Evolutionary conservation across 2,329 filamentous ascomycete genomes (phyloP).

Genomic region (Diaporthe sp.): DNA sequence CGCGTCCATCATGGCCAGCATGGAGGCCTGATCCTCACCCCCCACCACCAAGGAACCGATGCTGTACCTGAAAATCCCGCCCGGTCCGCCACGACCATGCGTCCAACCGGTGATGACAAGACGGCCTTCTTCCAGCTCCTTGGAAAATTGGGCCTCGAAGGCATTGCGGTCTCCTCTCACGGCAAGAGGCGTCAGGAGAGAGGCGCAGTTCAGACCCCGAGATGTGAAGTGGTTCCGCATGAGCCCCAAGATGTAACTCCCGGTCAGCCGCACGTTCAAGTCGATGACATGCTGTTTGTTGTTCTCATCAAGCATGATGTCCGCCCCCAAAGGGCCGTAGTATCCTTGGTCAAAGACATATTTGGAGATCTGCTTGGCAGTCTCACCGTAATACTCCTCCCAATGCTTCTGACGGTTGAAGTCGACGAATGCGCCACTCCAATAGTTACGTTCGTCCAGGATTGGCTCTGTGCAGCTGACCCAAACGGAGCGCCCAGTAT

Average conservation of each 20-base stretch:
- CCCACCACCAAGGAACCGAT: slow-evolving; percentile 8
- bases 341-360: slow-evolving; percentile 25
- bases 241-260: slow-evolving; percentile 1
- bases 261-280: slow-evolving; percentile 6
- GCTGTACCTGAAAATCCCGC: slow-evolving; percentile 4
- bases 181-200: not conserved
- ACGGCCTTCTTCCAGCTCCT: slow-evolving; percentile 6
- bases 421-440: slow-evolving; percentile 18
- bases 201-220: not conserved
- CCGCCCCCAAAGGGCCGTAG: slow-evolving; percentile 15
- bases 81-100: slow-evolving; percentile 7
- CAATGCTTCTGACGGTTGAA: slow-evolving; percentile 5
- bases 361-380: not conserved
- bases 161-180: slow-evolving; percentile 11
- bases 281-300: slow-evolving; percentile 22
- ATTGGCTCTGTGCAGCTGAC: slow-evolving; percentile 22
- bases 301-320: slow-evolving; percentile 20
- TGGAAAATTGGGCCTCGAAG: slow-evolving; percentile 11
- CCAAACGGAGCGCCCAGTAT: not conserved
- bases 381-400: slow-evolving; percentile 15
- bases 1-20: slow-evolving; percentile 7
- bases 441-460: slow-evolving; percentile 10
- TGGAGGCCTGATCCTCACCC: slow-evolving; percentile 6
- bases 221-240: slow-evolving; percentile 22
- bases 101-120: slow-evolving; percentile 17